Conservation (phyloP, 2,329 filamentous ascomycete genomes). For the Fusarium globosum region DNA sequence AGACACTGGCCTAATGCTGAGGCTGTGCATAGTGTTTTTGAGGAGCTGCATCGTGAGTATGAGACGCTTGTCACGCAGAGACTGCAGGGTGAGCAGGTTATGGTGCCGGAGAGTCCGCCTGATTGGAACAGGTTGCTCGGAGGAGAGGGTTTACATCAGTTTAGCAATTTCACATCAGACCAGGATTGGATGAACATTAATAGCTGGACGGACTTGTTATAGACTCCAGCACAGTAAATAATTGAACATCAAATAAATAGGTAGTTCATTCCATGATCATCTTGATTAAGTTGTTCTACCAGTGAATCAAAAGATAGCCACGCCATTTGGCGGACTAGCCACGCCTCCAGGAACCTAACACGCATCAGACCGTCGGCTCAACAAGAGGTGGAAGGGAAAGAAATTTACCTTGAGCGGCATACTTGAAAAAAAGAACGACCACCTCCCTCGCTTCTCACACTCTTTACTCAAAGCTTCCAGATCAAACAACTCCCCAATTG, state of each 20-base stretch:
- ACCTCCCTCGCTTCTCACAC: constrained; percentile 49
- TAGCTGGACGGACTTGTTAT: constrained; percentile 41
- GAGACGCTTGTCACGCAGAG: constrained; percentile 40
- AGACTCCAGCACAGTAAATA: fast-evolving
- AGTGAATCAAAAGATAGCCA: constrained; percentile 8
- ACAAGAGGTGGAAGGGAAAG: fast-evolving
- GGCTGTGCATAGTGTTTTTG: constrained; percentile 43
- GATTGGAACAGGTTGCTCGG: constrained; percentile 42
- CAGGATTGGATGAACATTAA: constrained; percentile 44
- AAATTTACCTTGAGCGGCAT: constrained; percentile 27
- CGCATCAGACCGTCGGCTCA: not conserved
- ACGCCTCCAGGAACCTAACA: constrained; percentile 23
- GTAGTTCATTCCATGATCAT: not conserved
- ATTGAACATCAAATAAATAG: not conserved
- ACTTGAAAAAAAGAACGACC: constrained; percentile 54
- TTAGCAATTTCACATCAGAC: constrained; percentile 32
- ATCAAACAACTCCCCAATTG: constrained; percentile 62
- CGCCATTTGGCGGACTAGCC: constrained; percentile 25
- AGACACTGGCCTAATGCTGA: constrained; percentile 42
- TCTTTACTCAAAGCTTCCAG: constrained; percentile 52
- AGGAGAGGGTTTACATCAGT: constrained; percentile 31
- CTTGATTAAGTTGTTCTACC: fast-evolving
- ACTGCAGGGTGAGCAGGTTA: constrained; percentile 39
- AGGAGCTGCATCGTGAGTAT: constrained; percentile 41
- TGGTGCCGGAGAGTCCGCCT: constrained; percentile 39